These are phyloP conservation scores for Calycina marina DNA, from an alignment of 2,329 filamentous ascomycete species.

Conservation along the genomic window DNA sequence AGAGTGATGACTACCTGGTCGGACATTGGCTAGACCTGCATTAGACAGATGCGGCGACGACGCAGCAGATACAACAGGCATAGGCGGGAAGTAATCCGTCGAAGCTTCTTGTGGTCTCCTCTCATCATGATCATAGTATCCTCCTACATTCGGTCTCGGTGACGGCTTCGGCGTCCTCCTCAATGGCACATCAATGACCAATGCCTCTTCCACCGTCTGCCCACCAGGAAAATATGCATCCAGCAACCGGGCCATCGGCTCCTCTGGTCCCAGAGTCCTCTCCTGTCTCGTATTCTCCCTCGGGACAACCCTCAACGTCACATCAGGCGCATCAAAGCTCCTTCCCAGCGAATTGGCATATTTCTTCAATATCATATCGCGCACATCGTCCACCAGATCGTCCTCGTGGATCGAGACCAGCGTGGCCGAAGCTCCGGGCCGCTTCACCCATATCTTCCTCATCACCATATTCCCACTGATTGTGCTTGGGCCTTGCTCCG, in stretches of 20 bases:
- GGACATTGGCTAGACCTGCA: constrained; percentile 8
- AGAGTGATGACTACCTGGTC: constrained; percentile 13
- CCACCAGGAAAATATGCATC: constrained; percentile 77
- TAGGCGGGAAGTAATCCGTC: constrained; percentile 73
- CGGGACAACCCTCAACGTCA: constrained; percentile 64
- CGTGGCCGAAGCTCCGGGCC: constrained; percentile 73
- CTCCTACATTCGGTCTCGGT: constrained; percentile 41
- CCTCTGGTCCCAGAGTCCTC: constrained; percentile 69
- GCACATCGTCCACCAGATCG: constrained; percentile 86
- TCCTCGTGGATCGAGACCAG: constrained; percentile 74
- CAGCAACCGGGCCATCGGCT: constrained; percentile 62
- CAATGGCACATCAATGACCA: constrained; percentile 75
- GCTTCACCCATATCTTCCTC: constrained; percentile 90
- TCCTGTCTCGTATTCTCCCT: constrained; percentile 53
- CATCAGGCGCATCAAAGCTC: constrained; percentile 80
- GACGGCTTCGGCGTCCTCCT: constrained; percentile 69
- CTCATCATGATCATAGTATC: constrained; percentile 42
- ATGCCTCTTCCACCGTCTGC: constrained; percentile 75
- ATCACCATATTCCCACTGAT: constrained; percentile 36
- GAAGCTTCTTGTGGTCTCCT: constrained; percentile 51
- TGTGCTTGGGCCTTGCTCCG: constrained; percentile 16
- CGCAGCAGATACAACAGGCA: constrained; percentile 29
- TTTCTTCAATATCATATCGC: constrained; percentile 82
- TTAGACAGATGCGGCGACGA: constrained; percentile 21
- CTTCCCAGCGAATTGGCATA: constrained; percentile 86